A percentile compares a stretch with the other conserved stretches of the same genome.
Evolutionary conservation across 164 flowering plant species (phyloP).

Genomic region (Amborella trichopoda): DNA sequence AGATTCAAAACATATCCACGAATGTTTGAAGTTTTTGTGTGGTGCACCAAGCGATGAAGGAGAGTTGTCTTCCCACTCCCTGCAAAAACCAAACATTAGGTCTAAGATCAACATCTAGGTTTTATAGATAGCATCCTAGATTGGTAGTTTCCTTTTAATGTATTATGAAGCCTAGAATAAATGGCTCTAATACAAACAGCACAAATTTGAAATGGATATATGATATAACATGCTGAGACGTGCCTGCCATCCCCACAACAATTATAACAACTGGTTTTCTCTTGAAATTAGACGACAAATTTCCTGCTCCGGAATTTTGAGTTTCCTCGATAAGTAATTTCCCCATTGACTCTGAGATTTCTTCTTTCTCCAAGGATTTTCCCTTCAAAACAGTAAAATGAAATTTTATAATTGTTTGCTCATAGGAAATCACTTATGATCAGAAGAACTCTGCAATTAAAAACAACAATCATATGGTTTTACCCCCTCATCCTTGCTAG

Average conservation of each 20-base stretch:
- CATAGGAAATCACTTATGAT: no score
- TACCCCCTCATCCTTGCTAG: no score
- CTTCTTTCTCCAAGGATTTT: constrained; percentile 31
- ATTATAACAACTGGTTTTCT: constrained; percentile 76
- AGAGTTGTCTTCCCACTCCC: constrained; percentile 97
- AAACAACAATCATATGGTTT: no score
- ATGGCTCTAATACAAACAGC: background rate
- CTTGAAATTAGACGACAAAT: constrained; percentile 33
- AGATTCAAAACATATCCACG: constrained; percentile 84
- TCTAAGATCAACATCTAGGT: background rate
- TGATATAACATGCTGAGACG: background rate
- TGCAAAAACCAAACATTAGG: constrained; percentile 9
- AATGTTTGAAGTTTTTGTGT: constrained; percentile 52
- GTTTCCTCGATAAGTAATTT: constrained; percentile 42
- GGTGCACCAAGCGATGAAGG: constrained; percentile 73
- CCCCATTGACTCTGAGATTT: constrained; percentile 45
- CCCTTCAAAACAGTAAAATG: constrained; percentile 11
- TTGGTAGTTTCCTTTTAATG: background rate
- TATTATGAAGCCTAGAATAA: background rate
- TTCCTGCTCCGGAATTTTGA: constrained; percentile 15
- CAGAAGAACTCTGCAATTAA: no score
- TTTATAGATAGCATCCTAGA: background rate
- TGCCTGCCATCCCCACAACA: constrained; percentile 95
- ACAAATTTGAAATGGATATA: background rate
- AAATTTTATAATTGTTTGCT: no score